Evolutionary conservation across 495 filamentous ascomycete species (phyloP).

Genomic region (Penicillium alfredii): DNA sequence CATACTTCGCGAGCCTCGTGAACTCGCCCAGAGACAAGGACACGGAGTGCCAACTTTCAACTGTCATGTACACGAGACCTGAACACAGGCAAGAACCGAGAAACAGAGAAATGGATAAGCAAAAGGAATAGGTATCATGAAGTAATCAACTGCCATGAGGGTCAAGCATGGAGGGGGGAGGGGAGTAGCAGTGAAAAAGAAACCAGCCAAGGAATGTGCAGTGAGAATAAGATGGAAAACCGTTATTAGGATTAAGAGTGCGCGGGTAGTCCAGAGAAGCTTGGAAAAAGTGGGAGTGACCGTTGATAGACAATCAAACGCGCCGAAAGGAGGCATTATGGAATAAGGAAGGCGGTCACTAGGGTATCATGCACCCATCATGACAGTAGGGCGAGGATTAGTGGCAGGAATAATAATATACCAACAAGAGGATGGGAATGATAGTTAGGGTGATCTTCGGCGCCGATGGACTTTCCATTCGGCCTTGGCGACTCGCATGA

Average conservation of each 20-base stretch:
- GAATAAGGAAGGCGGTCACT: slow-evolving; percentile 15
- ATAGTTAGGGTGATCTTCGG: slow-evolving; percentile 30
- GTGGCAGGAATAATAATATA: not conserved
- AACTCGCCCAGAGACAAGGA: too few species aligned
- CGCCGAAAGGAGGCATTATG: slow-evolving; percentile 8
- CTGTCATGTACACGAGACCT: too few species aligned
- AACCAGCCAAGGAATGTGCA: too few species aligned
- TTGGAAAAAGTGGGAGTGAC: slow-evolving; percentile 14
- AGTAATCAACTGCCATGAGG: too few species aligned
- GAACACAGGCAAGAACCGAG: too few species aligned
- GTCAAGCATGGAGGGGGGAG: too few species aligned
- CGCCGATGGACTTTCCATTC: slow-evolving; percentile 76
- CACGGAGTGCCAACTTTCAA: too few species aligned
- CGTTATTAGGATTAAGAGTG: too few species aligned
- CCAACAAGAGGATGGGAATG: not conserved
- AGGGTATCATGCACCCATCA: slow-evolving; percentile 23
- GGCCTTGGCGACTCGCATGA: slow-evolving; percentile 89
- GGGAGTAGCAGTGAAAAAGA: too few species aligned
- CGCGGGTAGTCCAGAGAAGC: not conserved
- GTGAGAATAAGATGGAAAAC: not conserved
- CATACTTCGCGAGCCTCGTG: too few species aligned
- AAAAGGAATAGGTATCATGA: too few species aligned
- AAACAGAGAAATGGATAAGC: too few species aligned
- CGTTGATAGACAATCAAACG: slow-evolving; percentile 19
- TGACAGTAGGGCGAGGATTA: slow-evolving; percentile 1